A percentile compares a stretch with the other conserved stretches of the same genome.
phyloP scores from a whole-genome alignment of 371 early-diverging fungal species.

The Mucor plumbeus region DNA sequence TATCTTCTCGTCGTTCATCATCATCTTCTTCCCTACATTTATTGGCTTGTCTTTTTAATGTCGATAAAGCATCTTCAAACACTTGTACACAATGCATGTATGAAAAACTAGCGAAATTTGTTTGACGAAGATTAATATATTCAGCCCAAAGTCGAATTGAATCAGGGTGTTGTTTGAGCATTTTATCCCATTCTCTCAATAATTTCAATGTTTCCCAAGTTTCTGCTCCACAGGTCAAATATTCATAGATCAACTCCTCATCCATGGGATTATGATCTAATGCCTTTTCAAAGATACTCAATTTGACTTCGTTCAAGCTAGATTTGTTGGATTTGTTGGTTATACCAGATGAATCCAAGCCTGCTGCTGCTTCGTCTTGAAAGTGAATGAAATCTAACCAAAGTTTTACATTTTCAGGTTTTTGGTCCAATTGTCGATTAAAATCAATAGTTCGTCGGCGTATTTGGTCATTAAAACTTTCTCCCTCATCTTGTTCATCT shows the following conservation, averaged over 20 bases:
- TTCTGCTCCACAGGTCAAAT: slow-evolving; percentile 64
- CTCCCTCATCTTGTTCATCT: slow-evolving; percentile 38
- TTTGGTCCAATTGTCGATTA: slow-evolving; percentile 39
- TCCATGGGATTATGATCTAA: slow-evolving; percentile 63
- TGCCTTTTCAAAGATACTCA: slow-evolving; percentile 80
- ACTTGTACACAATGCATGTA: slow-evolving; percentile 65
- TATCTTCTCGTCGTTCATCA: slow-evolving; percentile 37
- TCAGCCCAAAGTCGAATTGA: slow-evolving; percentile 73
- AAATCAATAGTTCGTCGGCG: slow-evolving; percentile 44
- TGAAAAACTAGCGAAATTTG: slow-evolving; percentile 72
- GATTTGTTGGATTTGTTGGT: slow-evolving; percentile 34
- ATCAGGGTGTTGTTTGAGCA: slow-evolving; percentile 54
- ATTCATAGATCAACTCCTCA: slow-evolving; percentile 62
- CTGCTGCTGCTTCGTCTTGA: slow-evolving; percentile 62
- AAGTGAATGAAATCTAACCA: slow-evolving; percentile 78
- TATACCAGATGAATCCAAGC: slow-evolving; percentile 28
- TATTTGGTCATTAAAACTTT: slow-evolving; percentile 46
- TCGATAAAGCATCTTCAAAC: slow-evolving; percentile 67
- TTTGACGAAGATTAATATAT: slow-evolving; percentile 78
- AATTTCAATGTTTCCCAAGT: slow-evolving; percentile 67
- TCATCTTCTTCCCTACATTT: slow-evolving; percentile 19
- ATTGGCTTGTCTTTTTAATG: slow-evolving; percentile 26
- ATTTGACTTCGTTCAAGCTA: slow-evolving; percentile 67
- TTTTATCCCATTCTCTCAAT: slow-evolving; percentile 74
- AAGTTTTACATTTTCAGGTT: slow-evolving; percentile 61